Evolutionary conservation across 208 protist species (phyloP), one percentile per base, ranked within the genome.

Genomic region (Leptomonas seymouri): DNA sequence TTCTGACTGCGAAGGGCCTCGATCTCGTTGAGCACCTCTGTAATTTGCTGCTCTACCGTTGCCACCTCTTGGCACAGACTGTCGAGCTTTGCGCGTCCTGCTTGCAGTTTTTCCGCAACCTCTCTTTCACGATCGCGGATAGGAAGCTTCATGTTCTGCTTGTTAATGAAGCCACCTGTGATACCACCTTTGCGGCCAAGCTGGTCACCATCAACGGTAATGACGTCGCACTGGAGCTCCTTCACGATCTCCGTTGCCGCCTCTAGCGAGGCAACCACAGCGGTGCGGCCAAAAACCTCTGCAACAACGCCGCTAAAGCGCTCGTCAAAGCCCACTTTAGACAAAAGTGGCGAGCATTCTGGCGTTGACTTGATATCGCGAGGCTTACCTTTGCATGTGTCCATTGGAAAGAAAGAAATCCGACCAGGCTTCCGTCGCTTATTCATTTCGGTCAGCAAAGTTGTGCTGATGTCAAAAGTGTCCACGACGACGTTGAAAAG

Each of bases 401-500:
- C 98, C 39, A 99, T 78, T 3, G 98, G 98, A 56, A 99, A 95
- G 76, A 99, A 99, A 0, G 98, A 97, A 25, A 99, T 86, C 25
- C 98, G 86, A 9, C 98, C 98, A 20, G 83, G 83, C 56, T 93
- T 95, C 31, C 82, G 84, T 0, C 77, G 51, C 44, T 82, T 78
- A 58, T 98, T 97, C 78, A 99, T 96, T 39, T 93, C 67, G 16
- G 95, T 78, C 0, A 99, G 80, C 18, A 99, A 58, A 14, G 80
- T 71, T 2, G 88, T 80, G 49, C 98, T 97, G 2, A 88, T 82
- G 27, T 97, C 89, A 78, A 99, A 99, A 11, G 77, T 94, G 64
- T 99, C 98, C 15, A 99, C 98, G 8, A 99, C 97, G 23, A 99
- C 83, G 78, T 99, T 89, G 78, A 99, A 99, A 2, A 99, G 84